Evolutionary conservation across 164 flowering plant genomes (phyloP).

Genomic region (Stephania cephalantha): DNA sequence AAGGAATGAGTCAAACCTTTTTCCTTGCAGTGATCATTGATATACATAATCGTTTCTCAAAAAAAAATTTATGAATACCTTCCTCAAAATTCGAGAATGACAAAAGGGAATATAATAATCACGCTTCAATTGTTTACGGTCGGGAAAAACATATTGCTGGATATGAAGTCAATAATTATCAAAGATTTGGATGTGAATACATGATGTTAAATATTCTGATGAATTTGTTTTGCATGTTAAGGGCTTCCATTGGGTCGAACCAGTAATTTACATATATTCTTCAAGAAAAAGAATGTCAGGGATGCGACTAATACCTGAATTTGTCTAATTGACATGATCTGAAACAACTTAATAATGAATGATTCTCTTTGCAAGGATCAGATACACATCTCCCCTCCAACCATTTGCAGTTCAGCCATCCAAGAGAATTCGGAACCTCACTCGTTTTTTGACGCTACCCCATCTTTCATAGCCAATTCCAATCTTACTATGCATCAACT

Average conservation of each 20-base stretch:
- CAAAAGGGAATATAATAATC: background rate
- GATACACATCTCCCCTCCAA: background rate
- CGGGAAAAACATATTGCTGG: background rate
- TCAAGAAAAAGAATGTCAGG: background rate
- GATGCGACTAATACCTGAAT: background rate
- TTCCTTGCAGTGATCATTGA: background rate
- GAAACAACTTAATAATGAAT: background rate
- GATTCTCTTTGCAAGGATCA: background rate
- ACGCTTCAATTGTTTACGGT: background rate
- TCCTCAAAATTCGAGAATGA: background rate
- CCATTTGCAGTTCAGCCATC: constrained; percentile 24
- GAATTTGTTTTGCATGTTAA: background rate
- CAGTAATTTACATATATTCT: background rate
- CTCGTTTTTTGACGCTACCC: constrained; percentile 77
- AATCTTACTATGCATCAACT: constrained; percentile 88
- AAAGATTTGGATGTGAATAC: background rate
- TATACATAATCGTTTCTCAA: background rate
- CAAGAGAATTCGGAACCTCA: constrained; percentile 61
- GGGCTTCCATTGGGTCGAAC: background rate
- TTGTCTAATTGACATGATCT: background rate
- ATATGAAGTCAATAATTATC: background rate
- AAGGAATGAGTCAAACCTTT: background rate
- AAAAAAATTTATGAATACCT: no score
- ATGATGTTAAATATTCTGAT: background rate
- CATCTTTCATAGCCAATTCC: constrained; percentile 85